Evolutionary conservation across 2,329 filamentous ascomycete species (phyloP), one percentile per base, ranked within the genome.

Genomic region (Rhynchosporium agropyri): DNA sequence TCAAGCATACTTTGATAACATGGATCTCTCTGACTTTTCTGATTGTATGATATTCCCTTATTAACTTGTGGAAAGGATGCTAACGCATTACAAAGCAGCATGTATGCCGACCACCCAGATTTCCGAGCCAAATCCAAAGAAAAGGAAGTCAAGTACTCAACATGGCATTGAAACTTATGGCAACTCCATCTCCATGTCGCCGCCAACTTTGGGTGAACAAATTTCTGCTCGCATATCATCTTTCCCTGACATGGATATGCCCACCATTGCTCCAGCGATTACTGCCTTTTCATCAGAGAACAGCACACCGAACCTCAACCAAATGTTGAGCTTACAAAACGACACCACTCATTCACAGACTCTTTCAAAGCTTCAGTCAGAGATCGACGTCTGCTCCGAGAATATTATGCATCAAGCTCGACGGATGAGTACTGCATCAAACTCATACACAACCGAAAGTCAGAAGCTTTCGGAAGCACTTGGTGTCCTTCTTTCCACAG

Each of bases 181-280:
- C 9, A 59, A 50, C 26, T 56, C 42, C 10, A 46, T 59, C 20
- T 63, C 61, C 1, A 58, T 56, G 48, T 60, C 61, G 7, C 61
- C 56, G 12, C 49, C 61, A 3, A 36, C 56, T 4, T 50, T 50
- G 15, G 61, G 60, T 15, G 42, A 31, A 10, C 58, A 60, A 31
- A 7, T 57, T 20, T 59, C 61, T 12, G 38, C 61, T 9, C 49
- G 56, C 13, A 63, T 63, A n/a, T 59, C 61, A n/a, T 60, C 61
- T 5, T 63, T 63, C 49, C 61, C 49, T 29, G 61, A 63, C 9
- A 63, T 63, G 49, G 61, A 63, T 33, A 60, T 63, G 61, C 61
- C 61, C 15, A 55, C 31, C 9, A 46, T 59, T 9, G 60, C 56
- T 10, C 56, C 61, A 20, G 38, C 56, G 26, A 50, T 63, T 43